Evolutionary conservation across 306 rosid genomes (phyloP).

Genomic region (Cicer pinnatifidum): DNA sequence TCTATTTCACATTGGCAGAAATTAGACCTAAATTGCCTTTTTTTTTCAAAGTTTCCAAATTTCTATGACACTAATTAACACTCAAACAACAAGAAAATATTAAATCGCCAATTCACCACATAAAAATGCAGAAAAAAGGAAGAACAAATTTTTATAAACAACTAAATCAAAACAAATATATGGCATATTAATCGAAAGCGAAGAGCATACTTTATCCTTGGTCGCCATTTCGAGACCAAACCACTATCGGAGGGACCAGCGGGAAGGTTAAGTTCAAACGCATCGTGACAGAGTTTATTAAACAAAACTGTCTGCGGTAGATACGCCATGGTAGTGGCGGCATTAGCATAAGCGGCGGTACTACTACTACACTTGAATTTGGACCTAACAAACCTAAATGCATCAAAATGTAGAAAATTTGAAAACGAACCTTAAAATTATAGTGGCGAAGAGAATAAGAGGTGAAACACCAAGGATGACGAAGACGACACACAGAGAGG

Average conservation of each 20-base stretch:
- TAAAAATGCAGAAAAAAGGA: conserved; percentile 26
- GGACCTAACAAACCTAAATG: too few relatives aligned
- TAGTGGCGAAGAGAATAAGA: too few relatives aligned
- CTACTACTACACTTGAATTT: conserved; percentile 62
- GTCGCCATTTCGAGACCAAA: conserved; percentile 92
- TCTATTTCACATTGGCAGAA: conserved; percentile 1
- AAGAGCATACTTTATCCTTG: conserved; percentile 74
- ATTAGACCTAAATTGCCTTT: conserved; percentile 10
- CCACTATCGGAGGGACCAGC: conserved; percentile 83
- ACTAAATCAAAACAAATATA: not conserved
- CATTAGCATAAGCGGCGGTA: conserved; percentile 65
- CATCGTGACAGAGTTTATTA: conserved; percentile 85
- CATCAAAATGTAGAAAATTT: too few relatives aligned
- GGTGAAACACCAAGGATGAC: too few relatives aligned
- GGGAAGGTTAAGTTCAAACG: conserved; percentile 73
- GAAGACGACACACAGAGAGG: too few relatives aligned
- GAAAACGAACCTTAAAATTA: too few relatives aligned
- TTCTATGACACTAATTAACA: conserved; percentile 1
- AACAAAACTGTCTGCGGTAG: conserved; percentile 74
- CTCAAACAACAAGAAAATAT: not conserved
- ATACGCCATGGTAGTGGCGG: conserved; percentile 81
- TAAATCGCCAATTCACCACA: not conserved
- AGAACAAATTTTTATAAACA: not conserved
- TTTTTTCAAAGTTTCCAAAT: not conserved
- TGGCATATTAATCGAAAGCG: not conserved